Conservation (phyloP, 805 yeast genomes). For the Schwanniomyces occidentalis region DNA sequence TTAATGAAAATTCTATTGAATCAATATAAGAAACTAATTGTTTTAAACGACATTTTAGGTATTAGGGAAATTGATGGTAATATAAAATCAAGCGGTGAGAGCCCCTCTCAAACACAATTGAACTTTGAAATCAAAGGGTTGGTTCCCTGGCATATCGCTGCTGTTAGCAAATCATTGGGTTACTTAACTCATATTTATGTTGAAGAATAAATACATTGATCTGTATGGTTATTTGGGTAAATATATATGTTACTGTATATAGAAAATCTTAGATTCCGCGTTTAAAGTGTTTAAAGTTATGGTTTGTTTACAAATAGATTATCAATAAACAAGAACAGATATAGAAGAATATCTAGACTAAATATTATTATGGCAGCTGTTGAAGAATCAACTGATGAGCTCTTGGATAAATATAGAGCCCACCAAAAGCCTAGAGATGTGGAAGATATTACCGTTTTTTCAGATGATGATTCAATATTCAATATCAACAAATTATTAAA, state of each 20-base stretch:
- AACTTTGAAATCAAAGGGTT: slow-evolving; percentile 27
- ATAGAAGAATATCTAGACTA: too few species aligned
- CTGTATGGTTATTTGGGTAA: too few species aligned
- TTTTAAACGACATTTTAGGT: slow-evolving; percentile 42
- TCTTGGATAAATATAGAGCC: slow-evolving; percentile 10
- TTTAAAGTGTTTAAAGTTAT: too few species aligned
- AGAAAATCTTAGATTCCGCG: slow-evolving; percentile 6
- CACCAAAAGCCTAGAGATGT: background rate
- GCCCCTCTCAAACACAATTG: background rate
- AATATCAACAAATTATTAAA: slow-evolving; percentile 10
- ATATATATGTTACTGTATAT: slow-evolving; percentile 11
- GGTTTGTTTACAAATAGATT: slow-evolving; percentile 11
- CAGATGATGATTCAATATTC: slow-evolving; percentile 17
- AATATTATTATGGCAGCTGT: slow-evolving; percentile 1
- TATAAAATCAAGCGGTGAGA: slow-evolving; percentile 6
- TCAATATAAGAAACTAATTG: slow-evolving; percentile 62
- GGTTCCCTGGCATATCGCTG: slow-evolving; percentile 73
- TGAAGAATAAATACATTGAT: slow-evolving; percentile 28
- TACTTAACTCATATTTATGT: slow-evolving; percentile 61
- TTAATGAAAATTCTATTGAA: slow-evolving; percentile 55
- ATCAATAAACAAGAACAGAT: slow-evolving; percentile 1
- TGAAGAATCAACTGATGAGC: slow-evolving; percentile 13
- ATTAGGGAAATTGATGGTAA: slow-evolving; percentile 19
- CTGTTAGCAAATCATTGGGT: slow-evolving; percentile 63
- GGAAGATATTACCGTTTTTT: slow-evolving; percentile 18